A percentile compares a stretch with the other conserved stretches of the same genome.
Evolutionary conservation across 2,329 filamentous ascomycete genomes (phyloP).

Genomic region (Fusarium floridanum): DNA sequence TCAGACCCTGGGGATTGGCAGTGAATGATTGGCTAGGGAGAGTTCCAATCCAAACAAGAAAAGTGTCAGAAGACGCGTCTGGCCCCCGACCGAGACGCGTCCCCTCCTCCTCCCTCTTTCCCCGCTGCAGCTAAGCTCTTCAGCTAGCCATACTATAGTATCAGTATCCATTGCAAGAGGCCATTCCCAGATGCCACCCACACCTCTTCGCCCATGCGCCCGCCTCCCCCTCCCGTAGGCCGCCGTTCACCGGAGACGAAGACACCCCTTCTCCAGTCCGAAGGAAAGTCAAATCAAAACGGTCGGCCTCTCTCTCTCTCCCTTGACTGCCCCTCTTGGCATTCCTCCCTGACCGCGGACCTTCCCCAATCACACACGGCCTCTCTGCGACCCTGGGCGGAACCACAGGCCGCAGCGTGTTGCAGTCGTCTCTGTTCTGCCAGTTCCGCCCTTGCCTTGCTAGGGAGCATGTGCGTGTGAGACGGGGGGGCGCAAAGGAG

Average conservation of each 20-base stretch:
- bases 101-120: slow-evolving; percentile 1
- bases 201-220: slow-evolving; percentile 3
- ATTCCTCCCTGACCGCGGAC: slow-evolving; percentile 22
- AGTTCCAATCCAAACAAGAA: slow-evolving; percentile 41
- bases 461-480: neutral
- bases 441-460: slow-evolving; percentile 4
- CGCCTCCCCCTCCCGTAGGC: neutral
- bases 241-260: slow-evolving; percentile 23
- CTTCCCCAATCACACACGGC: slow-evolving; percentile 20
- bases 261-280: neutral
- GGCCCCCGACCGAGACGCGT: slow-evolving; percentile 26
- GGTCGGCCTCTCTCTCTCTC: slow-evolving; percentile 14
- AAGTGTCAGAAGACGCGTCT: slow-evolving; percentile 27
- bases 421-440: slow-evolving; percentile 9
- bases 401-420: slow-evolving; percentile 21
- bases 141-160: neutral
- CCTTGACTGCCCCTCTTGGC: slow-evolving; percentile 16
- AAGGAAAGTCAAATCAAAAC: slow-evolving; percentile 18
- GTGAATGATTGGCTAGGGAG: slow-evolving; percentile 40
- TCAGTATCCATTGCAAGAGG: neutral
- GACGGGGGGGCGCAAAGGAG: neutral
- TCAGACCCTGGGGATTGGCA: slow-evolving; percentile 19
- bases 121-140: slow-evolving; percentile 6
- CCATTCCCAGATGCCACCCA: slow-evolving; percentile 21
- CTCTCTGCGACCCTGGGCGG: slow-evolving; percentile 20